Evolutionary conservation across 2,329 filamentous ascomycete species (phyloP), one percentile per base, ranked within the genome.

Genomic region (Exophiala sp.): DNA sequence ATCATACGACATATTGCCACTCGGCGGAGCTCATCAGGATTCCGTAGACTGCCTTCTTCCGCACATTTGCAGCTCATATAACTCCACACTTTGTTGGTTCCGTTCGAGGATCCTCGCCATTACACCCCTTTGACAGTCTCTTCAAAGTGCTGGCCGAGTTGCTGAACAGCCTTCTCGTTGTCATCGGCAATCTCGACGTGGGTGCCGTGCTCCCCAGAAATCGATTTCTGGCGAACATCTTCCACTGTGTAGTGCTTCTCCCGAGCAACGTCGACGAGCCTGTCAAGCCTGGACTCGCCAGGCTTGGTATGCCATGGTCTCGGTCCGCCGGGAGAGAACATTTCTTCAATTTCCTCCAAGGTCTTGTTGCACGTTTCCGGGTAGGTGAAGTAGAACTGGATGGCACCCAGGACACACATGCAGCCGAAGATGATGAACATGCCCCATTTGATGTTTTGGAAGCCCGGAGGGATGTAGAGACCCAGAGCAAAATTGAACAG

Each of bases 401-500:
- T 52, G 0, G 72, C 70, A 5, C 66, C 73, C 1, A 63, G 64
- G n/a, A 75, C 51, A 51, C 73, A 77, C 42, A 77, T 63, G 4
- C 65, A 58, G 0, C 74, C 73, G 52, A 76, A 77, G 19, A 76
- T 64, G 35, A 77, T 70, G 61, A 75, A 77, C 10, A 76, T 66
- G 52, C 73, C 74, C 66, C 73, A 81, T 21, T 69, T 70, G 62
- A 82, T 82, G 62, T 80, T 80, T 42, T 70, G 65, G 65, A 82
- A 79, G 0, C 72, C 77, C 0, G 77, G 74, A 2, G 79, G 79
- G 1, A 79, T 73, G 64, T 79, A 81, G 34, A 80, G 69, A 27
- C 76, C 77, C 10, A 82, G 68, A 0, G 78, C 79, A 60, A 81
- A 81, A 64, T 81, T 82, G 69, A 81, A 79, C 4, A 78, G 61